A percentile compares a stretch with the other conserved stretches of the same genome.
phyloP scores from a whole-genome alignment of 2,329 filamentous ascomycete genomes.

The Didymella exigua region DNA sequence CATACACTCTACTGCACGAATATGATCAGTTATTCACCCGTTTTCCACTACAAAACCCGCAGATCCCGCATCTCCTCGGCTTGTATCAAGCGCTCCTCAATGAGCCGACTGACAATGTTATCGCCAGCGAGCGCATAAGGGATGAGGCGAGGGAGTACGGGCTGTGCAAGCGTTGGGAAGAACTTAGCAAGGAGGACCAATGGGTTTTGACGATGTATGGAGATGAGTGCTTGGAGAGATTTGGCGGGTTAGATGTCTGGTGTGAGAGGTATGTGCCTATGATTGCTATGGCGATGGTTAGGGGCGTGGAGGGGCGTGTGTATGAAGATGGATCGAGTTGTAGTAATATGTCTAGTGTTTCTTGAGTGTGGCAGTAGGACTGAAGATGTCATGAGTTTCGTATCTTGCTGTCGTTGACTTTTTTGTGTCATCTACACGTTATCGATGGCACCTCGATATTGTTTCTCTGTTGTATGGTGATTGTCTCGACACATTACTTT shows the following conservation, averaged over 20 bases:
- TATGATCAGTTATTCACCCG: not conserved
- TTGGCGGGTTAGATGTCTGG: constrained; percentile 37
- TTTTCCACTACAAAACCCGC: not conserved
- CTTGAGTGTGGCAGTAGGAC: not conserved
- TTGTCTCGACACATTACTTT: too few relatives aligned
- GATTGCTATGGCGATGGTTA: constrained; percentile 34
- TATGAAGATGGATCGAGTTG: constrained; percentile 18
- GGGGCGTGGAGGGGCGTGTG: constrained; percentile 20
- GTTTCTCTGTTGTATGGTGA: too few relatives aligned
- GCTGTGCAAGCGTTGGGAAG: constrained; percentile 19
- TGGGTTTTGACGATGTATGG: constrained; percentile 40
- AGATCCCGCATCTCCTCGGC: constrained; percentile 6
- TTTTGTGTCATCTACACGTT: too few relatives aligned
- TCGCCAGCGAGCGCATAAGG: constrained; percentile 8
- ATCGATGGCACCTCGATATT: too few relatives aligned
- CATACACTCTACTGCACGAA: not conserved
- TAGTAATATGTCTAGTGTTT: not conserved
- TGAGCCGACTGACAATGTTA: constrained; percentile 17
- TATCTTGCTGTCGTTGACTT: too few relatives aligned
- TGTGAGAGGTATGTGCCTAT: constrained; percentile 29
- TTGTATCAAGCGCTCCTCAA: constrained; percentile 22
- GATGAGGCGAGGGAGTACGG: constrained; percentile 13
- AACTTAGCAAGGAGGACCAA: constrained; percentile 24
- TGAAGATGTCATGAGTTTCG: not conserved
- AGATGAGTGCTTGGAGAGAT: constrained; percentile 37